Percentiles rank a stretch among this genome's conserved stretches.
Conservation (phyloP, 2,329 filamentous ascomycete genomes). For the Endocalyx cinctus region DNA sequence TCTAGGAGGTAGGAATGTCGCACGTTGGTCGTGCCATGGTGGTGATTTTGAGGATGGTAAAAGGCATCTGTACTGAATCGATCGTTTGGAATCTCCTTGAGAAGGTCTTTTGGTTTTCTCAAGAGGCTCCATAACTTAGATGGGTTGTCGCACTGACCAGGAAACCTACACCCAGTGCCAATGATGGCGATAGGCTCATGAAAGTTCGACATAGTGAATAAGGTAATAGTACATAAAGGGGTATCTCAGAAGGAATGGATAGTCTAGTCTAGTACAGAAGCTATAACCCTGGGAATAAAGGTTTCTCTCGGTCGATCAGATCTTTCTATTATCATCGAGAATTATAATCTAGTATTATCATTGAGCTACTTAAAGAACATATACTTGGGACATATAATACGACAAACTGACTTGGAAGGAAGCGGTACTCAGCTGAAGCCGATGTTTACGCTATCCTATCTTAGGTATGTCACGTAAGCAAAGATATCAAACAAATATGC, state of each 20-base stretch:
- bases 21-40: constrained; percentile 19
- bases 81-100: constrained; percentile 1
- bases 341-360: too few species aligned
- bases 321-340: too few species aligned
- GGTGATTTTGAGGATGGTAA: constrained; percentile 12
- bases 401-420: too few species aligned
- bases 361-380: too few species aligned
- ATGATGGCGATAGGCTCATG: constrained; percentile 1
- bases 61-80: constrained; percentile 13
- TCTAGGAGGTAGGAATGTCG: constrained; percentile 18
- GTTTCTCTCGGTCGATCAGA: too few species aligned
- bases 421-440: too few species aligned
- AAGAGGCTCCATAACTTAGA: constrained; percentile 1
- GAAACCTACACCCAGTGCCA: background rate
- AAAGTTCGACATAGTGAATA: constrained; percentile 44
- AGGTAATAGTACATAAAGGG: too few species aligned
- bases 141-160: background rate
- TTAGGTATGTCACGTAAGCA: too few species aligned
- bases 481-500: too few species aligned
- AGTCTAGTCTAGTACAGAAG: constrained; percentile 62
- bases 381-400: too few species aligned
- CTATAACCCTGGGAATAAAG: constrained; percentile 56
- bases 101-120: background rate
- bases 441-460: too few species aligned
- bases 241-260: constrained; percentile 37